Evolutionary conservation across 2,329 filamentous ascomycete genomes (phyloP), one percentile per base, ranked within the genome.

Genomic region (Knoxdaviesia capensis): DNA sequence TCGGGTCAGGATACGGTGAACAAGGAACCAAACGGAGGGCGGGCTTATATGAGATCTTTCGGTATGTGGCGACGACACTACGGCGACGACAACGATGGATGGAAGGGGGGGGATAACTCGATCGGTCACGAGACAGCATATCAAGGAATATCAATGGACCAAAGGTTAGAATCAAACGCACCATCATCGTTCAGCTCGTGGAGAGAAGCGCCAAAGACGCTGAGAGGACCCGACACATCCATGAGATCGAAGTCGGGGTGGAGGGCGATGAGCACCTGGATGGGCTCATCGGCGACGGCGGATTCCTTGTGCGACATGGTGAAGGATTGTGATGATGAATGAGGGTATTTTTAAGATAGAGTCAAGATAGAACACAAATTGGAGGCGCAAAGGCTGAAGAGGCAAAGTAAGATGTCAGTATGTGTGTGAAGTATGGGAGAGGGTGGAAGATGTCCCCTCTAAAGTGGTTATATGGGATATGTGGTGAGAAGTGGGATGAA

Each of bases 241-340:
- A 74, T 51, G 45, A 75, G 56, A 53, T 74, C 62, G 54, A 75
- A 76, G 55, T 72, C 70, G 54, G 64, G 59, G 43, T 76, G 71
- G 51, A 76, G 63, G 51, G 65, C 70, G 57, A 76, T 66, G 54
- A 76, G 67, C 49, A 75, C 68, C 48, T 74, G 64, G 52, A 75
- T 61, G 49, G 69, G 69, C 55, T 74, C 66, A 54, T 74, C 69
- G 52, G 64, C 62, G 57, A 71, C 67, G 54, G 69, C 69, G 58
- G 69, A 70, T 50, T 60, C 63, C 65, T 74, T 74, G 54, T 59
- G 59, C 56, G 68, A 20, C 20, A 20, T 48, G 41, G 44, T 45
- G 41, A 43, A 43, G 47, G 45, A 47, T 2, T 20, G 20, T 20
- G 41, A 9, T 20, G 2, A 20, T 20, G 6, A 32, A 46, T 39